Evolutionary conservation across 129 eudicot species (phyloP), one percentile per base, ranked within the genome.

Genomic region (Saussurea involucrata): DNA sequence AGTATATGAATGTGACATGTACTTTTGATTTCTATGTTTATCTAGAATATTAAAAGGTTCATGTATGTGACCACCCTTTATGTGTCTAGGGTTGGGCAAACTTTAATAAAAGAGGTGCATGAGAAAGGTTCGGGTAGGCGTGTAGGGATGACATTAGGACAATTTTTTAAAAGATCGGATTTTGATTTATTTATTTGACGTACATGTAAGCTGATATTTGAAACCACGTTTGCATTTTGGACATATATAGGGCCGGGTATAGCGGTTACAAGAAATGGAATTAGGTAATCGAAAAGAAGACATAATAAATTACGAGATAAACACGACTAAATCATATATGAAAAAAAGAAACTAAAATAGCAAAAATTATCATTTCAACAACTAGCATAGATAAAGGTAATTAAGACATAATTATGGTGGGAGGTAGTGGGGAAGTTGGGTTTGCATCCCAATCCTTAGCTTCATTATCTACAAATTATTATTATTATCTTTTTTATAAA

Each of bases 331-430:
- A 53, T 53, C 21, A 53, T 1, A 53, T 53, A 53, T 17, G n/a
- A n/a, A 53, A 53, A n/a, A 53, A 53, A 53, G 5, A 17, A n/a
- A 2, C 22, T 53, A 17, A 17, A 53, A 17, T 53, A 53, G 9
- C 20, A 8, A 53, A 53, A 53, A 24, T 34, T 70, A 76, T 78
- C 82, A 78, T 21, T 70, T 44, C 65, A 71, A 25, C 37, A 57
- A 20, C 63, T 58, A 78, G 63, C 53, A 78, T 69, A 21, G 25
- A 66, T 63, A 66, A 73, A 73, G 72, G 46, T 66, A 80, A 73
- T 73, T 67, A 80, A 73, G 33, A 73, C 83, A 79, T 79, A 66
- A 80, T 80, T 55, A 73, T 80, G 61, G 32, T 72, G 78, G 33
- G 63, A 78, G 70, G 69, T 73, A 73, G 79, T 66, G 84, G 75